Percentiles rank a stretch among this genome's conserved stretches.
Conservation (phyloP, 2,329 filamentous ascomycete genomes). For the Phialophora tarda region DNA sequence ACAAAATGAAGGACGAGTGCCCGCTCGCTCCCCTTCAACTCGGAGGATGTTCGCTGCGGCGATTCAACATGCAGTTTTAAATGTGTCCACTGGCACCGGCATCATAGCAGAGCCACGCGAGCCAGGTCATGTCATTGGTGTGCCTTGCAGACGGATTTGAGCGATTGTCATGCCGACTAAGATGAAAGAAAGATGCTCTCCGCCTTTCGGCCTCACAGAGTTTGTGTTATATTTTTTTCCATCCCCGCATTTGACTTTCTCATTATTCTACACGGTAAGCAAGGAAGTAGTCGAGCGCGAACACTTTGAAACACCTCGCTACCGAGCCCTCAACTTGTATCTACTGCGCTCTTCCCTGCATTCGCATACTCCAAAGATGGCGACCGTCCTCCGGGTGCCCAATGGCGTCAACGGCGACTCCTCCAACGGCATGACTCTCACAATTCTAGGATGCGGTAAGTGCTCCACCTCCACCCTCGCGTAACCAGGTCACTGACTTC, state of each 20-base stretch:
- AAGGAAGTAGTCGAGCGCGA: not conserved
- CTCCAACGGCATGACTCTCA: slow-evolving; percentile 61
- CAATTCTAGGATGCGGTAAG: slow-evolving; percentile 81
- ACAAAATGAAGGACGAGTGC: not conserved
- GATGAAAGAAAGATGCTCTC: not conserved
- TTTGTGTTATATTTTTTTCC: not conserved
- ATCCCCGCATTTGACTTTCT: slow-evolving; percentile 21
- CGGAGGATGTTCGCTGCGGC: not conserved
- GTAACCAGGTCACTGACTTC: not conserved
- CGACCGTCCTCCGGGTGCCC: slow-evolving; percentile 24
- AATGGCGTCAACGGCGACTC: slow-evolving; percentile 26
- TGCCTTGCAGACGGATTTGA: slow-evolving; percentile 29
- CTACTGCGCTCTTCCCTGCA: not conserved
- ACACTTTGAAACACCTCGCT: not conserved
- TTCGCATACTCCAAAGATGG: slow-evolving; percentile 16
- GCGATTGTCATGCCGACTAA: slow-evolving; percentile 9
- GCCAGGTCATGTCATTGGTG: slow-evolving; percentile 27
- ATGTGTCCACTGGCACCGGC: not conserved
- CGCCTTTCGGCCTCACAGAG: slow-evolving; percentile 8
- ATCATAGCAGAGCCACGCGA: not conserved
- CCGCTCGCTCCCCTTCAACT: not conserved
- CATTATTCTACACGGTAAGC: not conserved
- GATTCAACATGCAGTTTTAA: not conserved
- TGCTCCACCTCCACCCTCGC: slow-evolving; percentile 28
- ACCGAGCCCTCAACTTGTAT: not conserved